phyloP scores from a whole-genome alignment of 2,329 filamentous ascomycete species.

The Ascochyta clinopodiicola region DNA sequence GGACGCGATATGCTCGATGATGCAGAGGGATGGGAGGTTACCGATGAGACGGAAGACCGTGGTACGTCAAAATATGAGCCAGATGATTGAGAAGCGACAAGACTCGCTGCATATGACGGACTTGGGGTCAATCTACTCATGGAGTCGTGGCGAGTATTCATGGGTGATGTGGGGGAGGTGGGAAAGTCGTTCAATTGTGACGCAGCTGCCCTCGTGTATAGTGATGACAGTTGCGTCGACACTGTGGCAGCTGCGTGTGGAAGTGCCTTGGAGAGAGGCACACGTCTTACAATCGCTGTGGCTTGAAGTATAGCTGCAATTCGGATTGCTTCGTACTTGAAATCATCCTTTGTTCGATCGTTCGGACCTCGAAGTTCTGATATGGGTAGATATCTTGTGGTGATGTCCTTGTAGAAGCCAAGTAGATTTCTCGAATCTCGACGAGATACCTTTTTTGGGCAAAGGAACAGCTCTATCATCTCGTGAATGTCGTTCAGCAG shows the following conservation, averaged over 20 bases:
- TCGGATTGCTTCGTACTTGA: constrained; percentile 47
- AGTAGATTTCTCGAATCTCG: constrained; percentile 25
- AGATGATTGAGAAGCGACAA: neutral
- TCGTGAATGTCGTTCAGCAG: constrained; percentile 37
- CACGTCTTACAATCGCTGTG: constrained; percentile 36
- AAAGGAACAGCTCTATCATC: constrained; percentile 42
- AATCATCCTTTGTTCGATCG: constrained; percentile 24
- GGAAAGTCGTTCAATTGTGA: constrained; percentile 28
- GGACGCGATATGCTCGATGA: constrained; percentile 10
- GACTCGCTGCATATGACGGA: constrained; percentile 21
- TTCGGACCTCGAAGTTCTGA: constrained; percentile 16
- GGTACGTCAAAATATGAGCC: constrained; percentile 14
- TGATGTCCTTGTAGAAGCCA: constrained; percentile 31
- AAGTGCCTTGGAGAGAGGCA: constrained; percentile 40
- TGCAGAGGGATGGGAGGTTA: neutral
- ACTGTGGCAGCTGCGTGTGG: constrained; percentile 10
- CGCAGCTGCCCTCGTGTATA: constrained; percentile 15
- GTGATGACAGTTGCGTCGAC: neutral
- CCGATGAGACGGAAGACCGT: constrained; percentile 15
- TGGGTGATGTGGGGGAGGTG: constrained; percentile 5
- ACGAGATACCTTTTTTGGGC: constrained; percentile 27
- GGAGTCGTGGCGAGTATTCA: constrained; percentile 25
- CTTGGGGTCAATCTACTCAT: constrained; percentile 23
- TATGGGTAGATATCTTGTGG: constrained; percentile 22
- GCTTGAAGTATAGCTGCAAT: constrained; percentile 42